phyloP scores from a whole-genome alignment of 148 eudicot species.

The Fallopia convolvulus region DNA sequence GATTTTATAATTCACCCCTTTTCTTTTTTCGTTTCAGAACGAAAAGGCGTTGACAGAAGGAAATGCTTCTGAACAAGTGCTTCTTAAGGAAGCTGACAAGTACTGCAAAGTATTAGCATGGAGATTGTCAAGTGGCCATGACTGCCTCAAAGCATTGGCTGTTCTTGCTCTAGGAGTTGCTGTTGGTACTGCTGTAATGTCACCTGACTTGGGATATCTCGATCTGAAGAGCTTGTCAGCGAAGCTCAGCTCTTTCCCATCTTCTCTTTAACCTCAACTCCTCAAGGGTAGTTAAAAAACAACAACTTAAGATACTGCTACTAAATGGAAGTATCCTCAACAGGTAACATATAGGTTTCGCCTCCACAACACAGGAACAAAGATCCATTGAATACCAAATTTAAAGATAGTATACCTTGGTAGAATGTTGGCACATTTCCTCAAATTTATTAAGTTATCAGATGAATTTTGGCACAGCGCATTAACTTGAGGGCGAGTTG shows the following conservation, averaged over 20 bases:
- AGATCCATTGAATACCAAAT: neutral
- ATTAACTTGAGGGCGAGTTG: neutral
- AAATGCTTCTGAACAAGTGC: conserved; percentile 26
- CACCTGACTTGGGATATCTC: conserved; percentile 25
- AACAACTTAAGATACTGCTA: neutral
- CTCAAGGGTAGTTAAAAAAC: neutral
- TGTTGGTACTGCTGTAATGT: conserved; percentile 45
- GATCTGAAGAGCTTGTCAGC: conserved; percentile 49
- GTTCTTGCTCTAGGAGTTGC: conserved; percentile 30
- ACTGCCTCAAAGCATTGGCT: conserved; percentile 45
- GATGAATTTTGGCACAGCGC: neutral
- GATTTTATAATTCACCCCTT: neutral
- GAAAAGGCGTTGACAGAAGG: conserved; percentile 44
- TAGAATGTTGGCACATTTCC: neutral
- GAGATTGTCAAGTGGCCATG: conserved; percentile 48
- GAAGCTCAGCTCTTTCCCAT: conserved; percentile 33
- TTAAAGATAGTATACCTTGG: neutral
- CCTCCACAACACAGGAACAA: neutral
- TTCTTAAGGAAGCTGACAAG: conserved; percentile 56
- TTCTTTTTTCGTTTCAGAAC: conserved; percentile 27
- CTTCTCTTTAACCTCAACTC: neutral
- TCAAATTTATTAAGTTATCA: neutral
- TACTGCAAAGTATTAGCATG: conserved; percentile 49
- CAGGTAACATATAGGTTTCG: neutral
- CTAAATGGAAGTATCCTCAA: neutral